These are phyloP conservation scores for Mycena sanguinolenta DNA, from an alignment of 768 basidiomycete genomes.

Conservation along the genomic window DNA sequence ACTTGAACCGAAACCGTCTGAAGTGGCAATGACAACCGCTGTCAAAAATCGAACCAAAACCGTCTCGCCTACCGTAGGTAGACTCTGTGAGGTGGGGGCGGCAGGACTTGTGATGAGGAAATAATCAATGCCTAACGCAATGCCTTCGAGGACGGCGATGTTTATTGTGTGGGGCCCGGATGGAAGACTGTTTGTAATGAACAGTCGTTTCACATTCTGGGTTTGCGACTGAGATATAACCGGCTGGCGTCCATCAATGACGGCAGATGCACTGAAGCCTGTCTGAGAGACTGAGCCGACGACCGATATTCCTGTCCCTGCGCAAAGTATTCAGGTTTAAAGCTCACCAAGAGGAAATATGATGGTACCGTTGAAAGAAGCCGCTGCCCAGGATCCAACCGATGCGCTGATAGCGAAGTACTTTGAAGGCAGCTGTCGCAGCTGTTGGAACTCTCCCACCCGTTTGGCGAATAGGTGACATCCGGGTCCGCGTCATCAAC, in stretches of 20 bases:
- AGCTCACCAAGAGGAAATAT: neutral
- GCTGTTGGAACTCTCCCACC: neutral
- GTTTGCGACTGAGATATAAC: neutral
- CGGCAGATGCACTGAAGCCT: neutral
- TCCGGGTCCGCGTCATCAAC: neutral
- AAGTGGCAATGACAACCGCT: no score
- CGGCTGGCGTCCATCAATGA: constrained; percentile 2
- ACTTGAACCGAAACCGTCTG: no score
- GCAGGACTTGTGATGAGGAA: neutral
- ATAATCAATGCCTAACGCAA: neutral
- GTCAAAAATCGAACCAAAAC: no score
- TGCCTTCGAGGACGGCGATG: neutral
- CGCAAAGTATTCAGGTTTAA: neutral
- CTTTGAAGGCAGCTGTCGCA: neutral
- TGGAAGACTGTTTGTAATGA: neutral
- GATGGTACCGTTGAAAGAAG: constrained; percentile 8
- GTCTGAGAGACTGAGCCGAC: neutral
- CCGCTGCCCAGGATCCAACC: neutral
- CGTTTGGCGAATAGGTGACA: neutral
- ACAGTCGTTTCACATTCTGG: neutral
- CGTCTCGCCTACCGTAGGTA: no score
- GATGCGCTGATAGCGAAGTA: neutral
- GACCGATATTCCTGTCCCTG: neutral
- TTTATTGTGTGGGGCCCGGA: constrained; percentile 7
- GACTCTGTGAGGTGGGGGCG: neutral